phyloP scores from a whole-genome alignment of 805 yeast genomes.

The Monosporozyma solicola region DNA sequence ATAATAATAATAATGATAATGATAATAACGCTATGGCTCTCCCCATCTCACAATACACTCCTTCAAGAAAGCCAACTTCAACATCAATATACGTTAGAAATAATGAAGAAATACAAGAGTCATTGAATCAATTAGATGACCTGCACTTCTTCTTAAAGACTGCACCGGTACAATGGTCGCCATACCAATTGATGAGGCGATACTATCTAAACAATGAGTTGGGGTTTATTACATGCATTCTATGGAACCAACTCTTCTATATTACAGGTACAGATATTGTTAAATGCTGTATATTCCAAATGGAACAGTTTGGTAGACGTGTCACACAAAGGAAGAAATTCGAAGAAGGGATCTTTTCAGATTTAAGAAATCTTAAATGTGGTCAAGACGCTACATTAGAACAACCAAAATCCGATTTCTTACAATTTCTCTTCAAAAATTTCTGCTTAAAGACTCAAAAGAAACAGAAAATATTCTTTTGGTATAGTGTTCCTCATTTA shows the following conservation, averaged over 20 bases:
- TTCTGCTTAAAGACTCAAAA: conserved; percentile 88
- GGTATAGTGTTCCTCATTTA: conserved; percentile 95
- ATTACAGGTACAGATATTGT: conserved; percentile 96
- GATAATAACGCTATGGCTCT: background rate
- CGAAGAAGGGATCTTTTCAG: conserved; percentile 94
- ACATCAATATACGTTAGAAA: background rate
- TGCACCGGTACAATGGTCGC: conserved; percentile 93
- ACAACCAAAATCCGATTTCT: conserved; percentile 74
- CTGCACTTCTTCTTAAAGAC: conserved; percentile 80
- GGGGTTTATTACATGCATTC: conserved; percentile 86
- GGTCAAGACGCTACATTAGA: conserved; percentile 84
- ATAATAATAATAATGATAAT: background rate
- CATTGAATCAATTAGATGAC: conserved; percentile 43
- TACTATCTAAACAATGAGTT: conserved; percentile 82
- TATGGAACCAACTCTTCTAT: conserved; percentile 83
- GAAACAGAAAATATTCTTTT: conserved; percentile 92
- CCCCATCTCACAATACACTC: background rate
- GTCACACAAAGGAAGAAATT: conserved; percentile 84
- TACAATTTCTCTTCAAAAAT: conserved; percentile 76
- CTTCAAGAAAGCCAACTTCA: background rate
- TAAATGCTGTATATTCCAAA: conserved; percentile 78
- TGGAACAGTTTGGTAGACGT: conserved; percentile 82
- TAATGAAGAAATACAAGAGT: background rate
- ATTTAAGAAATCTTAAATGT: conserved; percentile 74
- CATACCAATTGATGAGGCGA: conserved; percentile 75